Conservation (phyloP, 176 grass and related monocot species). For the Elymus sibiricus region DNA sequence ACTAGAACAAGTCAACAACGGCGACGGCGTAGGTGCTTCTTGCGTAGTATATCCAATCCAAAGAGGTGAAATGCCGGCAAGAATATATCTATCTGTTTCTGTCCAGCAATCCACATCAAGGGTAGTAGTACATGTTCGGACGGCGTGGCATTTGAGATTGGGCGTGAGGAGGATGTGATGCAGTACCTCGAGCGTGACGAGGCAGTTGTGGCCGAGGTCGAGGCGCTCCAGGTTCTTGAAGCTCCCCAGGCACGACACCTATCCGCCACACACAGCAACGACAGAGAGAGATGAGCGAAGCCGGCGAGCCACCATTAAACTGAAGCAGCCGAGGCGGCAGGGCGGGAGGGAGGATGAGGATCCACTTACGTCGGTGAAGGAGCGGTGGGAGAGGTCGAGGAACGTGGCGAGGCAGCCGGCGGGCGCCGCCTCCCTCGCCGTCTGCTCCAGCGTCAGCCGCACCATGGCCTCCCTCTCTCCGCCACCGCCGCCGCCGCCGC, state of each 20-base stretch:
- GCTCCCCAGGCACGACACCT: conserved; percentile 83
- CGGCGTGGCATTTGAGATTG: no score
- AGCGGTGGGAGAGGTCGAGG: conserved; percentile 69
- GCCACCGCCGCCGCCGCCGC: not conserved
- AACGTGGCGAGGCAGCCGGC: conserved; percentile 26
- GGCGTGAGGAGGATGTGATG: no score
- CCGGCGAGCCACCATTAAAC: not conserved
- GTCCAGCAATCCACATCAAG: not conserved
- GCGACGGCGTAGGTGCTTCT: not conserved
- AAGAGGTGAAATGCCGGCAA: not conserved
- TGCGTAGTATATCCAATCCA: no score
- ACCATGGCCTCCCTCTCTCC: conserved; percentile 31
- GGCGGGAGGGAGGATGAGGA: not conserved
- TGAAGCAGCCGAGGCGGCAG: not conserved
- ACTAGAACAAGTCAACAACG: no score
- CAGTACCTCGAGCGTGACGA: conserved; percentile 76
- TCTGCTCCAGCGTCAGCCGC: conserved; percentile 72
- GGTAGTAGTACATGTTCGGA: no score
- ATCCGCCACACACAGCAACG: not conserved
- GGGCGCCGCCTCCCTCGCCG: conserved; percentile 46
- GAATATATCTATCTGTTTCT: not conserved
- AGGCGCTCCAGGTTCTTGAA: conserved; percentile 75
- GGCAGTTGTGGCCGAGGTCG: conserved; percentile 85
- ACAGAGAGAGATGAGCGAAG: not conserved
- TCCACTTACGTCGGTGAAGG: conserved; percentile 49